Percentiles rank a stretch among this genome's conserved stretches.
These are phyloP conservation scores for Domatiomyces catenatus DNA, from an alignment of 2,329 filamentous ascomycete genomes.

Conservation along the genomic window DNA sequence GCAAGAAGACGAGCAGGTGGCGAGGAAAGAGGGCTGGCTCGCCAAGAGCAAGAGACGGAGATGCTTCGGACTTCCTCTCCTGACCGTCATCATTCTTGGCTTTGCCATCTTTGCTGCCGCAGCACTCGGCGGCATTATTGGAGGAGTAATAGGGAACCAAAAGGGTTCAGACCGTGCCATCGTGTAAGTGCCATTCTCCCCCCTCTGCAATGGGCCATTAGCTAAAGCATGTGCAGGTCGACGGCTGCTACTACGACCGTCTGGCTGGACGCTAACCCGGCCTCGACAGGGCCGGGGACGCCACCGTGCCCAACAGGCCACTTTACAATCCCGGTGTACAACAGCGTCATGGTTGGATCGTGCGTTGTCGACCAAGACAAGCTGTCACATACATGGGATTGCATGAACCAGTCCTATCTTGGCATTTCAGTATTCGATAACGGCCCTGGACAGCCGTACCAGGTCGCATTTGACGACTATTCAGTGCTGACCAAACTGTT, in stretches of 20 bases:
- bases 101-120: constrained; percentile 34
- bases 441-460: constrained; percentile 18
- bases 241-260: constrained; percentile 32
- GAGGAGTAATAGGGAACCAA: constrained; percentile 35
- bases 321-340: constrained; percentile 33
- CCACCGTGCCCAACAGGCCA: constrained; percentile 30
- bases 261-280: constrained; percentile 36
- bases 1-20: constrained; percentile 13
- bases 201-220: not conserved
- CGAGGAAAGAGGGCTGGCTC: constrained; percentile 27
- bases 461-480: constrained; percentile 26
- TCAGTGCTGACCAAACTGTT: constrained; percentile 26
- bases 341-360: constrained; percentile 31
- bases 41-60: constrained; percentile 27
- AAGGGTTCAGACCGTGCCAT: constrained; percentile 16
- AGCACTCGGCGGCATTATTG: constrained; percentile 39
- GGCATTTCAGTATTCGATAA: constrained; percentile 22
- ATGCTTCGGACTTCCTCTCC: constrained; percentile 38
- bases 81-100: constrained; percentile 32
- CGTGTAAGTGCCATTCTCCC: constrained; percentile 3
- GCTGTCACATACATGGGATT: constrained; percentile 37
- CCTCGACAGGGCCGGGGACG: constrained; percentile 32
- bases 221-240: constrained; percentile 9
- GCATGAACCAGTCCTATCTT: constrained; percentile 24
- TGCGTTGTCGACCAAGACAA: constrained; percentile 32